Evolutionary conservation across 768 basidiomycete genomes (phyloP).

Genomic region (Mycena haematopus): DNA sequence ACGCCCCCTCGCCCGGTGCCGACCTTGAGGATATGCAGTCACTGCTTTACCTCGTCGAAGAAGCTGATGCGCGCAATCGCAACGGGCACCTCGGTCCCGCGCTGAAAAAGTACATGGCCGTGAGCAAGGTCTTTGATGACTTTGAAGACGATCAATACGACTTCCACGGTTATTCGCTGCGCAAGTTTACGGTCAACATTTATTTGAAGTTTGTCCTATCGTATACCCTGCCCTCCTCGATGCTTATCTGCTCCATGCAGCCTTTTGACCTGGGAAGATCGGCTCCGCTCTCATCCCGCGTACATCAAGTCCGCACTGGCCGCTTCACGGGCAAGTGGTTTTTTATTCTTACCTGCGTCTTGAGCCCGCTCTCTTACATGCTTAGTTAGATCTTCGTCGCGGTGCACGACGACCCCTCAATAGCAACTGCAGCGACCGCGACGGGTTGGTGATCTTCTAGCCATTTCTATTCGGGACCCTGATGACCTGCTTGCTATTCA

Average conservation of each 20-base stretch:
- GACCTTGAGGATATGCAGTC: constrained; percentile 98
- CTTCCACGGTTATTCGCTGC: constrained; percentile 94
- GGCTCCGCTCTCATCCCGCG: constrained; percentile 73
- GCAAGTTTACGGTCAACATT: constrained; percentile 86
- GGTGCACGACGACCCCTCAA: constrained; percentile 73
- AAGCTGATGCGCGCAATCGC: constrained; percentile 73
- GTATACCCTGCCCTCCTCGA: not conserved
- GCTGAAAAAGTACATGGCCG: constrained; percentile 81
- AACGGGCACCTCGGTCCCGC: constrained; percentile 76
- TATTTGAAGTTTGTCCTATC: constrained; percentile 74
- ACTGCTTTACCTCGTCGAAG: constrained; percentile 82
- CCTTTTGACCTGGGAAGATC: constrained; percentile 83
- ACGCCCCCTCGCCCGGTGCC: constrained; percentile 69
- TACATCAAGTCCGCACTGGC: constrained; percentile 78
- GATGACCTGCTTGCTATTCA: not conserved
- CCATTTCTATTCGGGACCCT: not conserved
- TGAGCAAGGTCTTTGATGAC: constrained; percentile 82
- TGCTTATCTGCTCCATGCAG: constrained; percentile 44
- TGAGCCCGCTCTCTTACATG: not conserved
- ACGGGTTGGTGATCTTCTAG: constrained; percentile 26
- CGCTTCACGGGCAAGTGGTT: constrained; percentile 65
- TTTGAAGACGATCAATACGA: constrained; percentile 97
- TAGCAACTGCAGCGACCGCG: constrained; percentile 51
- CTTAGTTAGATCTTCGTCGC: constrained; percentile 70
- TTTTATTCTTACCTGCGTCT: not conserved